A percentile compares a stretch with the other conserved stretches of the same genome.
Evolutionary conservation across 2,329 filamentous ascomycete genomes (phyloP).

Genomic region (Cladosporium sp.): DNA sequence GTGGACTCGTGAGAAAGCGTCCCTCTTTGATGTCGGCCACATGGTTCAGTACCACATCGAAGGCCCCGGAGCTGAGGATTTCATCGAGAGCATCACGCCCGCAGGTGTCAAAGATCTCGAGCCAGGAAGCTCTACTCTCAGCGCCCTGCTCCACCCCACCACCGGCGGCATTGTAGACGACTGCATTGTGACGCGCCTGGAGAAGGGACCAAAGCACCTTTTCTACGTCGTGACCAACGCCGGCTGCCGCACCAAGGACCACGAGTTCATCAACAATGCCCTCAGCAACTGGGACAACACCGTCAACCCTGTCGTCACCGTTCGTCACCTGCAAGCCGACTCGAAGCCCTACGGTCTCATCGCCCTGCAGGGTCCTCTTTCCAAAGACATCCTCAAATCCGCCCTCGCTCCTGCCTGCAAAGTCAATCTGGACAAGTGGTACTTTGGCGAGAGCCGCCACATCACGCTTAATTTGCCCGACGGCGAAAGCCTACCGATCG

Average conservation of each 20-base stretch:
- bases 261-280: conserved; percentile 66
- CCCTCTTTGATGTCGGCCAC: conserved; percentile 91
- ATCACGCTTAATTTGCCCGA: conserved; percentile 58
- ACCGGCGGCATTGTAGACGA: conserved; percentile 94
- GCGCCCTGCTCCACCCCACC: conserved; percentile 69
- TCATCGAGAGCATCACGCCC: conserved; percentile 80
- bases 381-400: conserved; percentile 61
- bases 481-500: conserved; percentile 48
- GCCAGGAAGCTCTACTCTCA: conserved; percentile 69
- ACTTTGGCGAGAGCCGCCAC: conserved; percentile 72
- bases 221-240: conserved; percentile 98
- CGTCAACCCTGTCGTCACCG: conserved; percentile 32
- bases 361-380: conserved; percentile 80
- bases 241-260: conserved; percentile 82
- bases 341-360: conserved; percentile 66
- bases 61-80: conserved; percentile 71
- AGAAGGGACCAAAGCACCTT: conserved; percentile 39
- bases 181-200: conserved; percentile 79
- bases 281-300: conserved; percentile 55
- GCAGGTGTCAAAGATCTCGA: conserved; percentile 60
- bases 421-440: conserved; percentile 55
- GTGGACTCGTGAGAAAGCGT: conserved; percentile 82
- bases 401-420: conserved; percentile 51
- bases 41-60: conserved; percentile 87
- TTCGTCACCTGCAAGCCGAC: conserved; percentile 30